Conservation (phyloP, 2,329 filamentous ascomycete species). For the Penicillium vulpinum region DNA sequence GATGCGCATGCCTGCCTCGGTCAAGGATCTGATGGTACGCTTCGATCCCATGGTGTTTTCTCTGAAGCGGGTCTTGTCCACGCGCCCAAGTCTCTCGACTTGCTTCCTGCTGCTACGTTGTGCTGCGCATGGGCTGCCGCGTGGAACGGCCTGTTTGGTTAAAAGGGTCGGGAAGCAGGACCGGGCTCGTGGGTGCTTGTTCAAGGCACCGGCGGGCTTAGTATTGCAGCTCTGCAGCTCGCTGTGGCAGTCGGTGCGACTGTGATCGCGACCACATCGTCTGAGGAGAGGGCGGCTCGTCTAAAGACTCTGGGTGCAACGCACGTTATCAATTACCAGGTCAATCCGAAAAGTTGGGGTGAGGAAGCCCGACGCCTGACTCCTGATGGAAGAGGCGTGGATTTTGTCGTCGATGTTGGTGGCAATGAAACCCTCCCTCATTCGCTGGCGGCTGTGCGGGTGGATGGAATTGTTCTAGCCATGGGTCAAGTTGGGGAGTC, state of each 20-base stretch:
- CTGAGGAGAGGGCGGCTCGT: conserved; percentile 48
- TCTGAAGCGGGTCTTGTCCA: not conserved
- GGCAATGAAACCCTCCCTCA: not conserved
- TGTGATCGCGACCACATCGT: conserved; percentile 60
- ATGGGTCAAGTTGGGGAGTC: conserved; percentile 1
- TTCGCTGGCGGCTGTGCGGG: not conserved
- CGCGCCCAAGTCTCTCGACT: not conserved
- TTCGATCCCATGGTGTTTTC: not conserved
- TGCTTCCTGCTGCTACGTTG: conserved; percentile 4
- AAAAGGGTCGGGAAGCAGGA: conserved; percentile 3
- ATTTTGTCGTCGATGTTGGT: not conserved
- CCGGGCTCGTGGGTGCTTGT: conserved; percentile 54
- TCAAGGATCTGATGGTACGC: not conserved
- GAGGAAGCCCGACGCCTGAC: conserved; percentile 19
- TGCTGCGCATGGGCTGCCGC: conserved; percentile 8
- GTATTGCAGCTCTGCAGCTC: conserved; percentile 41
- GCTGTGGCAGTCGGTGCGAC: conserved; percentile 53
- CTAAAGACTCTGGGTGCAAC: conserved; percentile 56
- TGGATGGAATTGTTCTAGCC: conserved; percentile 1
- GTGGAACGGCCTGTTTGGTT: conserved; percentile 8
- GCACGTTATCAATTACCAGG: conserved; percentile 59
- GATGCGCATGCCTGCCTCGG: not conserved
- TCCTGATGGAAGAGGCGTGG: conserved; percentile 19
- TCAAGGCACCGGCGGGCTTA: conserved; percentile 56
- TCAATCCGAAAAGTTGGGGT: conserved; percentile 26